Percentiles rank a stretch among this genome's conserved stretches.
These are phyloP conservation scores for Castanea mollissima DNA, from an alignment of 306 rosid species.

Conservation along the genomic window DNA sequence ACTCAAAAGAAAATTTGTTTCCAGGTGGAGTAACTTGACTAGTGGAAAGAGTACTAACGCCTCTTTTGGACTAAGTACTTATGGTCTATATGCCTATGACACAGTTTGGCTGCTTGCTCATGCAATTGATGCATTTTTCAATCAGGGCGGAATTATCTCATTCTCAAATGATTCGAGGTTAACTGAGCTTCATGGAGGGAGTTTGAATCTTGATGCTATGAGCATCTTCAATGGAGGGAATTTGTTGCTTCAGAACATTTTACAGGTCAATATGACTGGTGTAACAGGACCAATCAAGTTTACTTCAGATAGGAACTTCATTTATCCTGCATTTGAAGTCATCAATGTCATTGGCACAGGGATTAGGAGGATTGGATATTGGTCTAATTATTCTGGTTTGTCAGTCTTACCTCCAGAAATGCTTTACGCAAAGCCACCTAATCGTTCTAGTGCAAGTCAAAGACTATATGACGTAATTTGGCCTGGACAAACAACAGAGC, in stretches of 20 bases:
- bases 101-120: slow-evolving; percentile 83
- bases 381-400: slow-evolving; percentile 87
- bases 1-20: slow-evolving; percentile 58
- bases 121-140: slow-evolving; percentile 69
- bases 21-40: slow-evolving; percentile 83
- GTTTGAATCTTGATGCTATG: slow-evolving; percentile 65
- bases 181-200: slow-evolving; percentile 24
- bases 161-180: slow-evolving; percentile 69
- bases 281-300: slow-evolving; percentile 64
- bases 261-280: slow-evolving; percentile 68
- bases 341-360: slow-evolving; percentile 78
- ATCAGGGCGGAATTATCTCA: slow-evolving; percentile 63
- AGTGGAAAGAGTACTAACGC: slow-evolving; percentile 23
- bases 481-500: slow-evolving; percentile 72
- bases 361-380: slow-evolving; percentile 71
- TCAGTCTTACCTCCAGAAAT: slow-evolving; percentile 59
- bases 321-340: slow-evolving; percentile 73
- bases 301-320: slow-evolving; percentile 51
- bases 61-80: slow-evolving; percentile 50
- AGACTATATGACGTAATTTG: slow-evolving; percentile 52
- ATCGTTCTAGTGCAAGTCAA: slow-evolving; percentile 43
- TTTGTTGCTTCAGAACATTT: slow-evolving; percentile 44
- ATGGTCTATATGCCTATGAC: slow-evolving; percentile 75
- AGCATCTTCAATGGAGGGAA: slow-evolving; percentile 68
- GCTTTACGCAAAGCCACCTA: slow-evolving; percentile 53